Conservation (phyloP, 2,329 filamentous ascomycete species). For the Colletotrichum limetticola region DNA sequence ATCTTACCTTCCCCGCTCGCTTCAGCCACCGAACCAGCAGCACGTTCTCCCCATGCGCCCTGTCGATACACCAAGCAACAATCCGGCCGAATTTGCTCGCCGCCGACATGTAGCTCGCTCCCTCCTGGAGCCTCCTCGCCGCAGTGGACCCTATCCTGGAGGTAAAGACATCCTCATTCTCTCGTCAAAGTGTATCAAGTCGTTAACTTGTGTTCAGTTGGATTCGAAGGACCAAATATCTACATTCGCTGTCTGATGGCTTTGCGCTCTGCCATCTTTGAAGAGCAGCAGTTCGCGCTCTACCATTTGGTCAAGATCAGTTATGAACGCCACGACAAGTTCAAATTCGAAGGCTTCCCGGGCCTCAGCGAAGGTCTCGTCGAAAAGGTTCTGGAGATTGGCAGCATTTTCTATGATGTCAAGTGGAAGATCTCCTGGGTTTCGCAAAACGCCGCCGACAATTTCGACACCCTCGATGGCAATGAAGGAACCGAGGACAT, state of each 20-base stretch:
- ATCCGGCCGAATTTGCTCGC: slow-evolving; percentile 73
- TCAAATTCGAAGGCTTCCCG: slow-evolving; percentile 92
- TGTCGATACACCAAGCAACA: slow-evolving; percentile 80
- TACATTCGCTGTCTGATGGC: slow-evolving; percentile 90
- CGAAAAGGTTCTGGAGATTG: slow-evolving; percentile 84
- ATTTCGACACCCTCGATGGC: slow-evolving; percentile 57
- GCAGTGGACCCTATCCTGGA: slow-evolving; percentile 60
- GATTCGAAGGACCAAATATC: slow-evolving; percentile 85
- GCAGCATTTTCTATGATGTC: slow-evolving; percentile 82
- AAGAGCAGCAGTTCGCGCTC: slow-evolving; percentile 91
- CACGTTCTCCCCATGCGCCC: slow-evolving; percentile 76
- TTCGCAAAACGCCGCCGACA: slow-evolving; percentile 51
- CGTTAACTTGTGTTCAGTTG: slow-evolving; percentile 47
- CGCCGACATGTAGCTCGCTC: slow-evolving; percentile 58
- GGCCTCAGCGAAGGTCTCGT: slow-evolving; percentile 89
- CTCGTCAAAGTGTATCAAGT: no score
- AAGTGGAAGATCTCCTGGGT: slow-evolving; percentile 83
- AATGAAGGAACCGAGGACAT: slow-evolving; percentile 62
- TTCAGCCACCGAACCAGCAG: slow-evolving; percentile 73
- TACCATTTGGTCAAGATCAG: slow-evolving; percentile 97
- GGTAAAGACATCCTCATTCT: slow-evolving; percentile 56
- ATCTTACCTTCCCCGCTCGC: slow-evolving; percentile 44
- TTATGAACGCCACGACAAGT: slow-evolving; percentile 93
- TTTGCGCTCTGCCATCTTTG: slow-evolving; percentile 79
- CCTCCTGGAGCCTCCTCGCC: slow-evolving; percentile 29